Evolutionary conservation across 2,329 filamentous ascomycete species (phyloP), one percentile per base, ranked within the genome.

Genomic region (Pseudocercospora musae): DNA sequence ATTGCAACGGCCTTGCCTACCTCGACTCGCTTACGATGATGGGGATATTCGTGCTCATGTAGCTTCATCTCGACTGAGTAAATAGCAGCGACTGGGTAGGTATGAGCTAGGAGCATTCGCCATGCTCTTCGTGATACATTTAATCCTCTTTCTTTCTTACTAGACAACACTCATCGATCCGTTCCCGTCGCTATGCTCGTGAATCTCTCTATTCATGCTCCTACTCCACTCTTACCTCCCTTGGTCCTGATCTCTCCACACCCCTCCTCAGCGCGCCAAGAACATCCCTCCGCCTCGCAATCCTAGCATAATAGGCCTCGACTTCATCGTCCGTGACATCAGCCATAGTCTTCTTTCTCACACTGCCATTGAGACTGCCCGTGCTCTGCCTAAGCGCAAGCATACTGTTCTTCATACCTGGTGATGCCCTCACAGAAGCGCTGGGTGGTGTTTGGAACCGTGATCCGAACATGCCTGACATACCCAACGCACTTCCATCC

Each of bases 271-370:
- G 60, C 20, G 71, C 74, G n/a, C 67, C 69, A 15, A 77, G 70
- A 23, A 81, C 76, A 46, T 72, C 70, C 66, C 69, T 76, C 69
- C 79, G 72, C 68, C 74, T 71, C 63, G 67, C 70, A 21, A 62
- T 58, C 57, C 67, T 71, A n/a, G 53, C 72, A 57, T 74, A 69
- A 60, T 77, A 74, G n/a, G 60, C 69, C 59, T 74, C 71, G 4
- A 81, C 71, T 49, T 78, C 76, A 59, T 77, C 76, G 40, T 74
- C 71, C 25, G 75, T 77, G 1, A 81, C 76, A 63, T 78, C 71
- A 25, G 72, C 70, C 69, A 76, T 77, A 60, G 77, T 73, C 65
- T 73, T 76, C 54, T 74, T 71, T 29, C 52, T 33, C 25, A 25
- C 52, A 33, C 69, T 70, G 9, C 71, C 74, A 46, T 64, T 68